Base-by-base conservation (phyloP, 1,284 basidiomycete species). In the Malassezia sympodialis region DNA sequence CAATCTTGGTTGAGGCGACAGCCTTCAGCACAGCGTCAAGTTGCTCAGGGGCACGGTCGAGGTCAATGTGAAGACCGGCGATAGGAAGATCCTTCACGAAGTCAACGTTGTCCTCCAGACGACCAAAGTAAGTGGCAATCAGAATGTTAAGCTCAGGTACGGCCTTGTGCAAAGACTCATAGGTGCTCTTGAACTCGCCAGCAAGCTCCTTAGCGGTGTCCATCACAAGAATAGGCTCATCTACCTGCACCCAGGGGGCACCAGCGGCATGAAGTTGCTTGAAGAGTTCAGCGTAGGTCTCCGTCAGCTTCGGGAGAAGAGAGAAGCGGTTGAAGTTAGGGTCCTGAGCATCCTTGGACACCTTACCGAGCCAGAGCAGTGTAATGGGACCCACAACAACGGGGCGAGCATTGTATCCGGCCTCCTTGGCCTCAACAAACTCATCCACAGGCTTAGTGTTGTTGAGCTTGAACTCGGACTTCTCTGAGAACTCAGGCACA, bases 341-440 rank as follows among this genome's bases (percentile, higher is more conserved):
- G 69, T 84, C 80, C 62, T 68, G 62, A 61, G 91, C 88, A 60
- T 87, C 88, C 78, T 90, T 90, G 56, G 84, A 80, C 53, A 86
- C 82, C 82, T 98, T 96, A 73, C 88, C 88, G 68, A 99, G 86
- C 59, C 84, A 80, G 62, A 99, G 86, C 83, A 89, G 96, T 73
- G 93, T 90, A 76, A 99, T 80, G 65, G 94, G 94, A 61, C 94
- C 94, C 69, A 98, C 83, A 70, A 98, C 78, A 63, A 98, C 94
- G 50, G 94, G 94, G 72, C 94, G 90, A 64, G 94, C 96, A 69
- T 79, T 80, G 76, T 96, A 80, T 64, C 93, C 94, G 66, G 84
- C 82, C 54, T 81, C 84, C 81, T 94, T 87, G 59, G 94, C 94
- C 81, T 98, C 94, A 65, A 87, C 84, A 80, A 85, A 98, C 77